phyloP scores from a whole-genome alignment of 768 basidiomycete species.

The Amanita exitialis region DNA sequence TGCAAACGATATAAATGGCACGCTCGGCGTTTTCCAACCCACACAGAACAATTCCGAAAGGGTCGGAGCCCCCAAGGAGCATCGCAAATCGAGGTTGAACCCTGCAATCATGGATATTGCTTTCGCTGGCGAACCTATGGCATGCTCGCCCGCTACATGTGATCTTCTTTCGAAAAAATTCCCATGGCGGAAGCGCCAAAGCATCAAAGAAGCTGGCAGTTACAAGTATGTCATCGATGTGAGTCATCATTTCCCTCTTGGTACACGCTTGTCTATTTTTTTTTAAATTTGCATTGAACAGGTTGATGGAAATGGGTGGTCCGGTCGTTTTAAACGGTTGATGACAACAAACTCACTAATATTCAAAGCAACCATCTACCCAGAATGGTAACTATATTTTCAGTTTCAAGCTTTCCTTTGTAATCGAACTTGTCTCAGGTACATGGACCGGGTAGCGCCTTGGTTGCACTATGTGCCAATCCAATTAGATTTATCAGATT shows the following conservation, averaged over 20 bases:
- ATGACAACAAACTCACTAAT: slow-evolving; percentile 53
- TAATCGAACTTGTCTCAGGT: slow-evolving; percentile 24
- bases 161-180: slow-evolving; percentile 32
- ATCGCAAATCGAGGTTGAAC: slow-evolving; percentile 32
- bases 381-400: slow-evolving; percentile 46
- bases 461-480: slow-evolving; percentile 75
- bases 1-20: slow-evolving; percentile 31
- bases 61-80: slow-evolving; percentile 23
- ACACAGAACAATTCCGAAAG: slow-evolving; percentile 14
- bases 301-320: slow-evolving; percentile 63
- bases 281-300: slow-evolving; percentile 10
- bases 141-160: slow-evolving; percentile 36
- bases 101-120: slow-evolving; percentile 53
- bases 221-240: slow-evolving; percentile 58
- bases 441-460: slow-evolving; percentile 43
- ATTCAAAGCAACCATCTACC: slow-evolving; percentile 64
- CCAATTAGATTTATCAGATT: slow-evolving; percentile 51
- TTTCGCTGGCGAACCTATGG: slow-evolving; percentile 33
- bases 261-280: background rate
- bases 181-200: slow-evolving; percentile 37
- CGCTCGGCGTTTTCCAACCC: slow-evolving; percentile 26
- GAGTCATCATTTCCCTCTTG: slow-evolving; percentile 11
- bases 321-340: slow-evolving; percentile 56
- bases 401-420: background rate
- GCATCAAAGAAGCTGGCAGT: slow-evolving; percentile 35